Evolutionary conservation across 1,284 basidiomycete genomes (phyloP).

Genomic region (Sparassis latifolia): DNA sequence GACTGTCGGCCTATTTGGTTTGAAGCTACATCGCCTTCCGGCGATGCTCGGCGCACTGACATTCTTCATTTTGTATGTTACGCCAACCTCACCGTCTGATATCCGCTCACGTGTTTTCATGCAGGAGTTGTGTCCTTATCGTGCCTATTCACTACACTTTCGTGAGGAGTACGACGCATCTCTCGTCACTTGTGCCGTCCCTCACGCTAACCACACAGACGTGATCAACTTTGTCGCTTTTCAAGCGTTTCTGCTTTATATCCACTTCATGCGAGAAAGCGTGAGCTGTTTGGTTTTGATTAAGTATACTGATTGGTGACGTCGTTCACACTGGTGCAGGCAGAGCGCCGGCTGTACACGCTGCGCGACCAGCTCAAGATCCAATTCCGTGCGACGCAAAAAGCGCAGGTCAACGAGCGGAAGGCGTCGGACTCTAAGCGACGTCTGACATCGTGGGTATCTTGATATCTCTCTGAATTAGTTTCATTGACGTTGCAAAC

Average conservation of each 20-base stretch:
- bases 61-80: conserved; percentile 54
- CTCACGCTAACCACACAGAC: conserved; percentile 26
- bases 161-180: conserved; percentile 41
- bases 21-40: conserved; percentile 64
- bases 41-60: conserved; percentile 52
- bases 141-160: conserved; percentile 46
- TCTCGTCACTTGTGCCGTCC: not conserved
- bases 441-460: conserved; percentile 68
- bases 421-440: conserved; percentile 76
- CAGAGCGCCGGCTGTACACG: conserved; percentile 54
- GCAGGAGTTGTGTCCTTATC: conserved; percentile 45
- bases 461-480: not conserved
- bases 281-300: conserved; percentile 19
- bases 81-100: not conserved
- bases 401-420: conserved; percentile 80
- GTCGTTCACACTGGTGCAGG: conserved; percentile 21
- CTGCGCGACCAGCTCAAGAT: conserved; percentile 70
- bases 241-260: conserved; percentile 52
- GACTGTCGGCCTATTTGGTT: conserved; percentile 71
- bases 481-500: not conserved
- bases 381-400: conserved; percentile 73
- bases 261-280: conserved; percentile 46
- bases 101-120: not conserved
- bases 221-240: conserved; percentile 65
- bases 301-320: not conserved